Conservation (phyloP, 2,329 filamentous ascomycete genomes). For the Cladosporium sphaerospermum region DNA sequence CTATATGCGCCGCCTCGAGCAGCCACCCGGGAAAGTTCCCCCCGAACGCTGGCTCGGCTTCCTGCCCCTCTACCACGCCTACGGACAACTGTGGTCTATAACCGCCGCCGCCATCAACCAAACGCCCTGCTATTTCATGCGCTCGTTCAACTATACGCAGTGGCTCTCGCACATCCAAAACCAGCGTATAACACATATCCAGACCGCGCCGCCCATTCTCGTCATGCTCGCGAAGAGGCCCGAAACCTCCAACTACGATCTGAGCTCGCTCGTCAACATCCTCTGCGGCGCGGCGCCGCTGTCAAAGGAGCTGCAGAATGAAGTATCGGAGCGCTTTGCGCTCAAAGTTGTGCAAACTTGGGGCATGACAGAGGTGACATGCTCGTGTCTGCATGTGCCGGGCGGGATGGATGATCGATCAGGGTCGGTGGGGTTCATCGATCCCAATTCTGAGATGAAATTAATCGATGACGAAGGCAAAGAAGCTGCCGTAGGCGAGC, state of each 20-base stretch:
- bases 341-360: conserved; percentile 88
- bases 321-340: conserved; percentile 65
- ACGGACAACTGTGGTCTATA: conserved; percentile 34
- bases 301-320: conserved; percentile 70
- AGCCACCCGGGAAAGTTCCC: conserved; percentile 15
- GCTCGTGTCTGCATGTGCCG: conserved; percentile 44
- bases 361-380: conserved; percentile 76
- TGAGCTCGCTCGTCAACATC: conserved; percentile 72
- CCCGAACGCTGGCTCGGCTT: conserved; percentile 32
- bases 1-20: conserved; percentile 33
- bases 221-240: conserved; percentile 76
- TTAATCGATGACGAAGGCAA: conserved; percentile 59
- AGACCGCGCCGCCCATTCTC: conserved; percentile 78
- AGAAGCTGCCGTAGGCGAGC: conserved; percentile 57
- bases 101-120: conserved; percentile 27
- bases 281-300: conserved; percentile 84
- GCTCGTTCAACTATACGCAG: conserved; percentile 28
- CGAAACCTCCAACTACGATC: conserved; percentile 69
- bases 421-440: conserved; percentile 69
- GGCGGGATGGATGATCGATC: conserved; percentile 28
- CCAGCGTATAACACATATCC: conserved; percentile 67
- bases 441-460: conserved; percentile 75
- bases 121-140: conserved; percentile 33
- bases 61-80: conserved; percentile 31
- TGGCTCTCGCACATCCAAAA: conserved; percentile 32